Evolutionary conservation across 2,329 filamentous ascomycete genomes (phyloP), one percentile per base, ranked within the genome.

Genomic region (Calonectria leucothoes): DNA sequence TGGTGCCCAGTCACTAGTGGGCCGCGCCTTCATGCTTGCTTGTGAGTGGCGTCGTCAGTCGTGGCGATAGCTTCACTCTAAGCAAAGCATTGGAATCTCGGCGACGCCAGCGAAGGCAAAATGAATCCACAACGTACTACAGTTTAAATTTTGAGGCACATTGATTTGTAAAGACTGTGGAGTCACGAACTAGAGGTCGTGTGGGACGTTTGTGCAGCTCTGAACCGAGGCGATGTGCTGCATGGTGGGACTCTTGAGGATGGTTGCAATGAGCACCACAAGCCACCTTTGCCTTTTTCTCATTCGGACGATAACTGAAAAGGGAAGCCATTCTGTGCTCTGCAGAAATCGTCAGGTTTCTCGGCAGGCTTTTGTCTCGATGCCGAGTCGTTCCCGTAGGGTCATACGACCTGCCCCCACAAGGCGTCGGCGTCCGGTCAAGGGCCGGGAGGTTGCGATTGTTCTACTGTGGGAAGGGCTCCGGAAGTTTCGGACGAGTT

Each of bases 401-500:
- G 23, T 51, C 42, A 51, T 51, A 63, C 42, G 39, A 61, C n/a
- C 29, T 39, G 55, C 37, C 29, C 33, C 12, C 39, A 12, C 27
- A 55, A 70, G 25, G 11, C 48, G n/a, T 31, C 59, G 51, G 51
- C 23, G 39, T 39, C 61, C 25, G 51, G 31, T 31, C 51, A n/a
- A 59, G 63, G 17, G 8, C 29, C 67, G 45, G 29, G 20, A 42
- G 23, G 33, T 61, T 17, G 29, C 35, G 25, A 51, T 23, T 27
- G 51, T 25, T 59, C 45, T 64, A 15, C 49, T 14, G 33, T 25
- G 20, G 25, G 29, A 42, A 64, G 31, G 8, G 33, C 59, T 27
- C 48, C 71, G 71, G 73, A 73, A 66, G 52, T 68, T 70, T 71
- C 67, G 67, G 71, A 69, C 67, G 20, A 52, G n/a, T 42, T 48